phyloP scores from a whole-genome alignment of 202 grass and related monocot genomes.

The Dendrocalamus latiflorus region DNA sequence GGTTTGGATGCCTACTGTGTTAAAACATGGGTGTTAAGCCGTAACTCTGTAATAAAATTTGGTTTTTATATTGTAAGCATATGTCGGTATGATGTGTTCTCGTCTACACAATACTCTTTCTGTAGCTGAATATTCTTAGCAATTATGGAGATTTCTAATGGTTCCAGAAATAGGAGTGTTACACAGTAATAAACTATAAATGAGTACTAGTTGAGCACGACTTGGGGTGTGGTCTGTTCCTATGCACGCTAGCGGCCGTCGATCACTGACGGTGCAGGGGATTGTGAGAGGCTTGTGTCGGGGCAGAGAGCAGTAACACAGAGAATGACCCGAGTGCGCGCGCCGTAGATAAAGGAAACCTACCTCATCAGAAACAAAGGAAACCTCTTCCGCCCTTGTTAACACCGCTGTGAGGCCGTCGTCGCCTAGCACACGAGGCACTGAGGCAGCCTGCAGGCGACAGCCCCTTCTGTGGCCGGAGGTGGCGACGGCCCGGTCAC shows the following conservation, averaged over 20 bases:
- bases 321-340: not conserved
- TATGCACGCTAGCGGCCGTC: not conserved
- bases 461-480: not conserved
- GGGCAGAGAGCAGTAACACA: not conserved
- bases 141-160: too few relatives aligned
- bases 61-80: too few relatives aligned
- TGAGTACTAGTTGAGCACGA: not conserved
- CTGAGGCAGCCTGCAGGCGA: not conserved
- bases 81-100: too few relatives aligned
- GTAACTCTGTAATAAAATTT: too few relatives aligned
- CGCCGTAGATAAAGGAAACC: not conserved
- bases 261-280: not conserved
- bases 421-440: not conserved
- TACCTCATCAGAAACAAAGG: not conserved
- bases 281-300: not conserved
- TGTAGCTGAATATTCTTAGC: too few relatives aligned
- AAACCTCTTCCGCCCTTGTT: not conserved
- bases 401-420: not conserved
- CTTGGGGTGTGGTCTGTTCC: not conserved
- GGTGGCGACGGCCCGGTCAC: not conserved
- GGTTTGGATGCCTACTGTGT: too few relatives aligned
- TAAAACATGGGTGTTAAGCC: too few relatives aligned
- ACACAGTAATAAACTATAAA: not conserved
- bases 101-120: too few relatives aligned
- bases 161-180: too few relatives aligned